phyloP scores from a whole-genome alignment of 2,329 filamentous ascomycete genomes.

The Cladorrhinum sp. region DNA sequence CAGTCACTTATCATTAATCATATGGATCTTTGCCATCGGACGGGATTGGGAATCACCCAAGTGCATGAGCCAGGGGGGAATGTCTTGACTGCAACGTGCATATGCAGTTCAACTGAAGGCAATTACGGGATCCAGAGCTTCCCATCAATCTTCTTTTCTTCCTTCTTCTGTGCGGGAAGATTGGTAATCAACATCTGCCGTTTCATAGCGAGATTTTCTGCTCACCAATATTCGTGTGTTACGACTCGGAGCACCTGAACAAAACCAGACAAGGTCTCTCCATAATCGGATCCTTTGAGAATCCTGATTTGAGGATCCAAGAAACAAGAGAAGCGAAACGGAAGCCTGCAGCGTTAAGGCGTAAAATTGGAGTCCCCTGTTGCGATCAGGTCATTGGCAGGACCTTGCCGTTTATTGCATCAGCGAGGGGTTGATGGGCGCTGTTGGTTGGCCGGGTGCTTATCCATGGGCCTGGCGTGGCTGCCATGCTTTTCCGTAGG shows the following conservation, averaged over 20 bases:
- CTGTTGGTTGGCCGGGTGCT: not conserved
- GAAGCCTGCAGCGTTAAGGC: not conserved
- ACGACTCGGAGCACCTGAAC: not conserved
- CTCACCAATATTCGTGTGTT: not conserved
- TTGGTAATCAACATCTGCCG: not conserved
- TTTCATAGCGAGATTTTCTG: not conserved
- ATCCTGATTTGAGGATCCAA: conserved; percentile 3
- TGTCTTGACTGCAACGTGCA: not conserved
- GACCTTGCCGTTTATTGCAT: not conserved
- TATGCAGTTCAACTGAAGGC: conserved; percentile 1
- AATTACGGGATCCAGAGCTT: conserved; percentile 1
- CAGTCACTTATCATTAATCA: not conserved
- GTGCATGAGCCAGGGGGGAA: conserved; percentile 3
- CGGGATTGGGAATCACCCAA: not conserved
- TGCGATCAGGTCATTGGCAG: not conserved
- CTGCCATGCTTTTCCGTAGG: not conserved
- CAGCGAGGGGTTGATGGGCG: not conserved
- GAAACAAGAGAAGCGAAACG: not conserved
- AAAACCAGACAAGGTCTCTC: not conserved
- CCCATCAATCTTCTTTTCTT: not conserved
- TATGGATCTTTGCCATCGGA: not conserved
- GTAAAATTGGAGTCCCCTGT: not conserved
- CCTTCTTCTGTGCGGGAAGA: not conserved
- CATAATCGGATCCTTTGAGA: not conserved
- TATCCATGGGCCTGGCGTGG: not conserved